phyloP scores from a whole-genome alignment of 2,329 filamentous ascomycete species.

The Raffaelea ambrosiae region DNA sequence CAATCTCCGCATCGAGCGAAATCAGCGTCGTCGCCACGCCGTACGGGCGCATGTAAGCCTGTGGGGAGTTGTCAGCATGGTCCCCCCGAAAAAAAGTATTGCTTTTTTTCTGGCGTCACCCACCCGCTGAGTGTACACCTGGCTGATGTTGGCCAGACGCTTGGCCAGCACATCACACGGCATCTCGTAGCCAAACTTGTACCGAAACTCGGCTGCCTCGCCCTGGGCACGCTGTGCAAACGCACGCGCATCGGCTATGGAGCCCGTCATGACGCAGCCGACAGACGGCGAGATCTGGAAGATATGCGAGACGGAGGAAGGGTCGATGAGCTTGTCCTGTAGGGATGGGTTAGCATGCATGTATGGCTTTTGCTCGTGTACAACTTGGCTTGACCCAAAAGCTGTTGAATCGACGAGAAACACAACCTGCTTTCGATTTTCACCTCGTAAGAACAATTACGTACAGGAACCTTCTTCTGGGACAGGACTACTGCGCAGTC shows the following conservation, averaged over 20 bases:
- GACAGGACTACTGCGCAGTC: constrained; percentile 94
- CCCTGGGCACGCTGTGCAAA: constrained; percentile 87
- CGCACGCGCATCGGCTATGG: constrained; percentile 92
- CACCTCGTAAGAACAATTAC: constrained; percentile 22
- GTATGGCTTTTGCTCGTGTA: too few species aligned
- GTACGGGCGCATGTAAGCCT: constrained; percentile 95
- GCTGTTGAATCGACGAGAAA: neutral
- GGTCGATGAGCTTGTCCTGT: constrained; percentile 98
- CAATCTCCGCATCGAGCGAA: constrained; percentile 84
- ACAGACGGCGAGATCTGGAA: constrained; percentile 95
- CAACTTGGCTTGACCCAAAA: too few species aligned
- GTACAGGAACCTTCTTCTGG: constrained; percentile 98
- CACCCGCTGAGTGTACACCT: constrained; percentile 97
- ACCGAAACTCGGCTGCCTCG: constrained; percentile 94
- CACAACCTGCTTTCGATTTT: neutral
- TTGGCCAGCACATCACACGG: constrained; percentile 95
- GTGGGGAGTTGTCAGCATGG: neutral
- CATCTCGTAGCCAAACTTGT: constrained; percentile 99
- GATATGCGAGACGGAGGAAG: constrained; percentile 91
- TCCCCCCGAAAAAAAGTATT: too few species aligned
- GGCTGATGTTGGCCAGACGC: constrained; percentile 96
- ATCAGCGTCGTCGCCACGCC: constrained; percentile 94
- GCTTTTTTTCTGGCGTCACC: too few species aligned
- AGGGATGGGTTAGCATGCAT: neutral
- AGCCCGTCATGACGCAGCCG: constrained; percentile 96